Conservation (phyloP, 768 basidiomycete species). For the Kwoniella sp. region DNA sequence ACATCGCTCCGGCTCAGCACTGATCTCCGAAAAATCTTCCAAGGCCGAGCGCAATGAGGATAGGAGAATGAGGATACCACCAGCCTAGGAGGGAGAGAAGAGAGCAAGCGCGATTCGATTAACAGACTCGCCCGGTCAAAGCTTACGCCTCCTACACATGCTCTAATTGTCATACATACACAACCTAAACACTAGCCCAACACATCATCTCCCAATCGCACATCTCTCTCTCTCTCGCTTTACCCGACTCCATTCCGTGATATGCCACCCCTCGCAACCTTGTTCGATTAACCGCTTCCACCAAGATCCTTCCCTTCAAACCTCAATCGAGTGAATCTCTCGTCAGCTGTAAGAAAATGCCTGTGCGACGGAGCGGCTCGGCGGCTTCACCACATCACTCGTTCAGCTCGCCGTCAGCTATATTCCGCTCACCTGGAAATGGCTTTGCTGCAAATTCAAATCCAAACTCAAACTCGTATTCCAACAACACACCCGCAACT, state of each 20-base stretch:
- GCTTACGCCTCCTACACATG: conserved; percentile 2
- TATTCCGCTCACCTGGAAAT: conserved; percentile 7
- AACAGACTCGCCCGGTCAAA: conserved; percentile 7
- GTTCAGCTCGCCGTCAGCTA: conserved; percentile 16
- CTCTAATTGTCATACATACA: not conserved
- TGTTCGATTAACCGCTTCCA: not conserved
- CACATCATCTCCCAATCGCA: not conserved
- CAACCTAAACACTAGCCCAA: not conserved
- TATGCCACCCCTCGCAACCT: conserved; percentile 1
- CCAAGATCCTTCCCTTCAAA: not conserved
- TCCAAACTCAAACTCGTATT: not conserved
- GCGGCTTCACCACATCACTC: conserved; percentile 24
- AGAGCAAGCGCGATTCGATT: not conserved
- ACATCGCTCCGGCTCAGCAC: not conserved
- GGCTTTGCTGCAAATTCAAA: conserved; percentile 2
- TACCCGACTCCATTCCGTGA: not conserved
- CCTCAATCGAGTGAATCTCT: not conserved
- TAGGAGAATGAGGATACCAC: not conserved
- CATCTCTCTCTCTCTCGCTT: not conserved
- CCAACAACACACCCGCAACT: not conserved
- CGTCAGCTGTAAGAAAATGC: conserved; percentile 12
- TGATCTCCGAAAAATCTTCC: not conserved
- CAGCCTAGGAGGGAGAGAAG: not conserved
- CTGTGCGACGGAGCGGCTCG: conserved; percentile 16
- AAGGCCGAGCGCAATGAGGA: not conserved